Base-by-base conservation (phyloP, 169 alveolate genomes). In the Cryptosporidium parvum region DNA sequence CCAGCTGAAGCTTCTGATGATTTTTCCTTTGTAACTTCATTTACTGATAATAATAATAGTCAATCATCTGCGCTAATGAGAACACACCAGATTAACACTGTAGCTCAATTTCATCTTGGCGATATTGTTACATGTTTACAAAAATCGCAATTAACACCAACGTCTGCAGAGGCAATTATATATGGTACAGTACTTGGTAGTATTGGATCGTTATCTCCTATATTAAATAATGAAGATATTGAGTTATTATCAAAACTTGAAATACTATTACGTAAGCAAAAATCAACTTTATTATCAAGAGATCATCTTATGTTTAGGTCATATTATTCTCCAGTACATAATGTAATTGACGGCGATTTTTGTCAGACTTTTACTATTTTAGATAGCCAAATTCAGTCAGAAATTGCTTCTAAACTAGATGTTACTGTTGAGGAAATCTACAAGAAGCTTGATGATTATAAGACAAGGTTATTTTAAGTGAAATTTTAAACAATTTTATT, bases 311-410 rank as follows among this genome's bases (percentile, higher is more conserved):
- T 96, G 91, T 95, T 91, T 91, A 94, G 97, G 58, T 93, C 96
- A 58, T 94, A 92, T 85, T 93, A 94, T 73, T 91, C 86, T 75
- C 97, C 97, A 39, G 96, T 96, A 45, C 96, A 95, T 91, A 85
- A 96, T 84, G 98, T 98, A 51, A 95, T 98, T 62, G 99, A 98
- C 94, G 99, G 99, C 18, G 99, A 98, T 91, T 91, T 98, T 52
- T 98, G 99, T 75, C 99, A 98, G 93, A 95, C 94, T 92, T 97
- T 92, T 93, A 86, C 94, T 21, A 75, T 86, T 26, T 91, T 97
- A 51, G 89, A 94, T 16, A 93, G 75, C 86, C 96, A 94, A 6
- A 95, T 91, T 84, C 98, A 98, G 91, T 93, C 93, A 58, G 93
- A 93, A 35, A 86, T 97, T 1, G 98, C 99, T 0, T 95, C 94